Conservation (phyloP, 306 rosid genomes). For the Amphicarpaea edgeworthii region DNA sequence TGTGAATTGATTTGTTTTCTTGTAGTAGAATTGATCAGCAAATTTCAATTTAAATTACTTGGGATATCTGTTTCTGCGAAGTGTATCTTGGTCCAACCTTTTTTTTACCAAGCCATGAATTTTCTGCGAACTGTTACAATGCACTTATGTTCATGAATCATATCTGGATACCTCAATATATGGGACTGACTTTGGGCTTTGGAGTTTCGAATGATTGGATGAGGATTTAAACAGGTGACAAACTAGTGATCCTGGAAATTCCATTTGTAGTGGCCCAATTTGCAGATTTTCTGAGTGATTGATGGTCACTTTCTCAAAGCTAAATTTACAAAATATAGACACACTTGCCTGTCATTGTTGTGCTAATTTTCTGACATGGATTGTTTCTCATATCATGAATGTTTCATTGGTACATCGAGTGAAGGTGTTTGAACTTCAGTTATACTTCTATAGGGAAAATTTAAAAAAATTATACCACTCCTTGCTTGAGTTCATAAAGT, state of each 20-base stretch:
- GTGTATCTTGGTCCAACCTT: slow-evolving; percentile 9
- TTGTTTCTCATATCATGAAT: slow-evolving; percentile 35
- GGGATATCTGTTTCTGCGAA: slow-evolving; percentile 17
- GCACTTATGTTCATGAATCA: not conserved
- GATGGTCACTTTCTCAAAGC: slow-evolving; percentile 20
- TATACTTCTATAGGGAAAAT: not conserved
- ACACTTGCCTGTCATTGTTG: slow-evolving; percentile 2
- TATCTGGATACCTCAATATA: not conserved
- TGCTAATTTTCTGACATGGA: slow-evolving; percentile 13
- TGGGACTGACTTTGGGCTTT: slow-evolving; percentile 10
- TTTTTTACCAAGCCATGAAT: slow-evolving; percentile 9
- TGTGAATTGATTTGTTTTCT: slow-evolving; percentile 19
- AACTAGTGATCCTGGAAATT: not conserved
- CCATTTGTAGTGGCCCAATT: not conserved
- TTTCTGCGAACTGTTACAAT: slow-evolving; percentile 20
- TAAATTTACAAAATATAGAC: not conserved
- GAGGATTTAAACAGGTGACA: slow-evolving; percentile 14
- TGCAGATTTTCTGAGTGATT: not conserved
- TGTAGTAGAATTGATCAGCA: not conserved
- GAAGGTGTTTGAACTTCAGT: slow-evolving; percentile 13
- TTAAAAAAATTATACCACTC: not conserved
- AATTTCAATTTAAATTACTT: slow-evolving; percentile 4
- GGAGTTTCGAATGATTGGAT: slow-evolving; percentile 4
- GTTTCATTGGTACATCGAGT: slow-evolving; percentile 17
- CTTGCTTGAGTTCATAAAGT: slow-evolving; percentile 31